Evolutionary conservation across 116 monocot species (phyloP).

Genomic region (Papilionanthe hybrid): DNA sequence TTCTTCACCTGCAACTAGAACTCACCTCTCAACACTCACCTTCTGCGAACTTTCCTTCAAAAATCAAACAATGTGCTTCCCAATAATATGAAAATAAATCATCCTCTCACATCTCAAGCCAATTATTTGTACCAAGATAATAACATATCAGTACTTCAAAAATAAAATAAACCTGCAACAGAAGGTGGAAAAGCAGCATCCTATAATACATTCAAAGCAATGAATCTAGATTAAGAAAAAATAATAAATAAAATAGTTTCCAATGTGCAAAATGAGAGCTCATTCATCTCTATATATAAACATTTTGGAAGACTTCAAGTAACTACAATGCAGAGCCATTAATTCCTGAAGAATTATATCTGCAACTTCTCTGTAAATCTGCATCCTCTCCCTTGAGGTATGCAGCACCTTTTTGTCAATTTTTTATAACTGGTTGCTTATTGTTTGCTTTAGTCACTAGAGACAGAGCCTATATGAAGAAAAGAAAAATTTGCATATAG

Average conservation of each 20-base stretch:
- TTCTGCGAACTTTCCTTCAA: slow-evolving; percentile 9
- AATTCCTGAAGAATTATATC: too few species aligned
- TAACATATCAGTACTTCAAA: background rate
- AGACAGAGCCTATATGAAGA: background rate
- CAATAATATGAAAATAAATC: background rate
- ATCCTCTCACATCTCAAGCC: background rate
- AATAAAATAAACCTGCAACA: background rate
- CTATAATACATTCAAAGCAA: background rate
- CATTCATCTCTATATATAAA: background rate
- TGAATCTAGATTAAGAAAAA: background rate
- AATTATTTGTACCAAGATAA: background rate
- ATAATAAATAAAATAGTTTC: too few species aligned
- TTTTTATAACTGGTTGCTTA: too few species aligned
- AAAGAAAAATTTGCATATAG: background rate
- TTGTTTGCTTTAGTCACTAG: too few species aligned
- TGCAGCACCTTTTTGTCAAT: background rate
- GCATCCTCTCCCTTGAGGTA: background rate
- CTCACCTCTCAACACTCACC: background rate
- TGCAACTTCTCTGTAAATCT: too few species aligned
- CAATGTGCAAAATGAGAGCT: slow-evolving; percentile 11
- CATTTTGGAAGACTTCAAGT: background rate
- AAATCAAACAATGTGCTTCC: background rate
- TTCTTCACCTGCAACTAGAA: slow-evolving; percentile 4
- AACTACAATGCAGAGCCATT: background rate
- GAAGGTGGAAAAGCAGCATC: background rate